Percentiles rank a stretch among this genome's conserved stretches.
Conservation (phyloP, 805 yeast species). For the Barnettozyma californica region DNA sequence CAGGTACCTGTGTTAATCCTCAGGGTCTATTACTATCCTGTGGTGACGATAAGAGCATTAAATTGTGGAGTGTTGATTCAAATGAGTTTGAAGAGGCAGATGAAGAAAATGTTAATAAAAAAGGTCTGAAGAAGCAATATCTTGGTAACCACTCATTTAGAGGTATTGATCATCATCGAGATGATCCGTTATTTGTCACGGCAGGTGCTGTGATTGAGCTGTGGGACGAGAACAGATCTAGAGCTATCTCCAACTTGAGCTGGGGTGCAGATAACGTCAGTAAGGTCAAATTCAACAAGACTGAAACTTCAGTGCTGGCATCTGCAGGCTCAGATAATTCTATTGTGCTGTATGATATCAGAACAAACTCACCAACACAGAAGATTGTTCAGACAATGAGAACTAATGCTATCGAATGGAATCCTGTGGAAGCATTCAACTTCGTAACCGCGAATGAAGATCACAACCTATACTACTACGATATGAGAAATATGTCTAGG, state of each 20-base stretch:
- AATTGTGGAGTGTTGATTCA: conserved; percentile 75
- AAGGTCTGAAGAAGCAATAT: conserved; percentile 72
- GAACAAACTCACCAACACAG: conserved; percentile 90
- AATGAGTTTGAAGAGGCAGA: conserved; percentile 41
- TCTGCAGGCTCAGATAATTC: conserved; percentile 90
- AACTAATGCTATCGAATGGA: conserved; percentile 87
- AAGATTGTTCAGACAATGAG: conserved; percentile 78
- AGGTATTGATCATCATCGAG: conserved; percentile 80
- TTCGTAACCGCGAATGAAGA: conserved; percentile 93
- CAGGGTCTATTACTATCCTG: conserved; percentile 64
- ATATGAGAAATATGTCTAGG: conserved; percentile 85
- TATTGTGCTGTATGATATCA: conserved; percentile 80
- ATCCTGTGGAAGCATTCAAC: conserved; percentile 95
- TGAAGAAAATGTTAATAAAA: conserved; percentile 29
- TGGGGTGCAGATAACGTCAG: conserved; percentile 97
- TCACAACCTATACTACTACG: conserved; percentile 91
- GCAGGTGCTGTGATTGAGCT: conserved; percentile 86
- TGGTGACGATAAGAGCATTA: conserved; percentile 85
- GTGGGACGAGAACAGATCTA: conserved; percentile 85
- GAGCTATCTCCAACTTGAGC: conserved; percentile 69
- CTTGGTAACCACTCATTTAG: conserved; percentile 80
- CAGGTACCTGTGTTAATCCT: conserved; percentile 68
- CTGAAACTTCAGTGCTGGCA: conserved; percentile 85
- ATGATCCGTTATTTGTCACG: conserved; percentile 72
- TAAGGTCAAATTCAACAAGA: conserved; percentile 79